Evolutionary conservation across 345 rosid genomes (phyloP), one percentile per base, ranked within the genome.

Genomic region (Barbarea vulgaris): DNA sequence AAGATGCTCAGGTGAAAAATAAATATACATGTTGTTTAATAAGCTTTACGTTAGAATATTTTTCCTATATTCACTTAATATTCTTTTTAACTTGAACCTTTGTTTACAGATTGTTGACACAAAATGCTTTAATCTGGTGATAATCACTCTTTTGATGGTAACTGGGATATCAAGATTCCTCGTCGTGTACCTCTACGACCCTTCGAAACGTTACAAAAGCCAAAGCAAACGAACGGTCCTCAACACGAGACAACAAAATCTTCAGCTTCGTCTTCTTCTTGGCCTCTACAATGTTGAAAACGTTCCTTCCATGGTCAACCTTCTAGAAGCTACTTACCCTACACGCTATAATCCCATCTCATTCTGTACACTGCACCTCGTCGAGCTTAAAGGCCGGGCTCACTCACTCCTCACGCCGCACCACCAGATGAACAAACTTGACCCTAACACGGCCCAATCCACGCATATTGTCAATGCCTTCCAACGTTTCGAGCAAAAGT

Each of bases 121-220:
- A 18, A 61, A 73, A 36, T 66, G 74, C 27, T 79, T 68, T 61
- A 79, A 68, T 39, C 67, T 79, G 24, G 48, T 68, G 31, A 68
- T 79, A 5, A 25, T 68, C 3, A 60, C 78, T 31, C 7, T 73
- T 6, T 37, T 79, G 25, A 0, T 73, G 0, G 60, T 79, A 25
- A 79, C 82, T 2, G 82, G 82, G 15, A 64, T 83, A 9, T 73
- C 84, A 47, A 65, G 87, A 13, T 81, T 83, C 4, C 69, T 86
- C 6, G 81, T 88, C 2, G 82, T 79, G 66, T 58, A 77, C 42
- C 75, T 88, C 0, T 88, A 88, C 57, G 89, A 88, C 72, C 92
- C 92, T 30, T 81, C 92, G 6, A 81, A 79, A 74, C 84, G 88
- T 12, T 88, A 76, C 69, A 61, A n/a, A n/a, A n/a, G n/a, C n/a